Conservation (phyloP, 2,329 filamentous ascomycete genomes). For the Trichoderma afroharzianum region DNA sequence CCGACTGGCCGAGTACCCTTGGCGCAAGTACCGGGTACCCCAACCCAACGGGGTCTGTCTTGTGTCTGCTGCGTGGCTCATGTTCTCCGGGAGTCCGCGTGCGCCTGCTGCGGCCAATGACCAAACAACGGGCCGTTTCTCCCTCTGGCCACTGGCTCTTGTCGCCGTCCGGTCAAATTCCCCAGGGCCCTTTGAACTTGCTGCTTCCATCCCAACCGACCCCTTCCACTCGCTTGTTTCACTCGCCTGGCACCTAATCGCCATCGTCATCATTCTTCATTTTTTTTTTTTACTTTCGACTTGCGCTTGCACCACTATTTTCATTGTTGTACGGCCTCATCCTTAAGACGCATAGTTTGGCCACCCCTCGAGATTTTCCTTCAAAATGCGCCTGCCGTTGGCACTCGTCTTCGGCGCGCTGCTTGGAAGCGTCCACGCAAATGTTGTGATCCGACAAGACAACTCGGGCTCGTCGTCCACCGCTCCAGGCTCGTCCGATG, state of each 20-base stretch:
- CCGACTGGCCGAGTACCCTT: background rate
- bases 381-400: constrained; percentile 24
- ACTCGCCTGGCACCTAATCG: background rate
- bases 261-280: background rate
- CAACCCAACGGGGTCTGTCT: background rate
- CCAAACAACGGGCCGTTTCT: constrained; percentile 8
- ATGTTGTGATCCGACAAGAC: constrained; percentile 19
- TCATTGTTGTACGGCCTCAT: background rate
- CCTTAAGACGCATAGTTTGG: background rate
- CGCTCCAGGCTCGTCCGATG: background rate
- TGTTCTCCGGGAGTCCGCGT: constrained; percentile 11
- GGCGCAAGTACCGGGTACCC: background rate
- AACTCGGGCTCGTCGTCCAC: background rate
- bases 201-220: constrained; percentile 7
- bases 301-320: background rate
- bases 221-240: constrained; percentile 17
- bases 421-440: constrained; percentile 21
- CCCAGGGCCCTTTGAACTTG: constrained; percentile 1
- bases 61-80: constrained; percentile 2
- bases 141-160: background rate
- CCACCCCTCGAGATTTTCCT: background rate
- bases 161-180: background rate
- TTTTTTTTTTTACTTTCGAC: background rate
- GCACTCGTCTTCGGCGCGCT: constrained; percentile 24
- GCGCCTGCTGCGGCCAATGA: background rate